Evolutionary conservation across 352 stramenopile genomes (phyloP), one percentile per base, ranked within the genome.

Genomic region (Globisporangium paddicum): DNA sequence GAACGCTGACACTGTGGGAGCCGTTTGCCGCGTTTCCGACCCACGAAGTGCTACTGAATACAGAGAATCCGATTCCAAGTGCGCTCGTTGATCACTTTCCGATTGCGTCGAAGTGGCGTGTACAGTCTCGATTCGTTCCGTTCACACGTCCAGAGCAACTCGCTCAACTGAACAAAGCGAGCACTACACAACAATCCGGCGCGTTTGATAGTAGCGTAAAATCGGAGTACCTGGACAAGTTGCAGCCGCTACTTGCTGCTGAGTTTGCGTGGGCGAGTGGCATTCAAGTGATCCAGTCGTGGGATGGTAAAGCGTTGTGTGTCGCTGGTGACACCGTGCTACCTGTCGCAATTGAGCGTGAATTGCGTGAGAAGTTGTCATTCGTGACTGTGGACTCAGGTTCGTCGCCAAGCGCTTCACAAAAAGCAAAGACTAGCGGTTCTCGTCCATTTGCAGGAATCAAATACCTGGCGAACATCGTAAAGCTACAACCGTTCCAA

Each of bases 381-480:
- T 84, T 81, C 28, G 41, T 76, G 0, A 55, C 60, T 21, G n/a
- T 5, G 6, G 25, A 37, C 19, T 5, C 61, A 16, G 13, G 11
- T 21, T 9, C 48, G 26, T 11, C 37, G 14, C 4, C 19, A 21
- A 19, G 18, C 1, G 53, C 40, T 11, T 18, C 58, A 13, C 11
- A 62, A 8, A 45, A 55, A 13, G 26, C 21, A 1, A 74, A 69
- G 28, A 3, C 23, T 8, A 46, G 48, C 13, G 25, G 34, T 18
- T 11, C 60, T 21, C 65, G 61, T 6, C 74, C 80, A 2, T 90
- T 90, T 68, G 71, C 63, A 25, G 82, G 82, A 0, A 48, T 85
- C 3, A 89, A 78, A 9, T 73, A 71, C 21, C n/a, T 89, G n/a
- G 42, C 66, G 40, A 77, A 60, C 1, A 38, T 89, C 11, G 51